These are phyloP conservation scores for Leishmania guyanensis DNA, from an alignment of 208 protist species.

Conservation along the genomic window DNA sequence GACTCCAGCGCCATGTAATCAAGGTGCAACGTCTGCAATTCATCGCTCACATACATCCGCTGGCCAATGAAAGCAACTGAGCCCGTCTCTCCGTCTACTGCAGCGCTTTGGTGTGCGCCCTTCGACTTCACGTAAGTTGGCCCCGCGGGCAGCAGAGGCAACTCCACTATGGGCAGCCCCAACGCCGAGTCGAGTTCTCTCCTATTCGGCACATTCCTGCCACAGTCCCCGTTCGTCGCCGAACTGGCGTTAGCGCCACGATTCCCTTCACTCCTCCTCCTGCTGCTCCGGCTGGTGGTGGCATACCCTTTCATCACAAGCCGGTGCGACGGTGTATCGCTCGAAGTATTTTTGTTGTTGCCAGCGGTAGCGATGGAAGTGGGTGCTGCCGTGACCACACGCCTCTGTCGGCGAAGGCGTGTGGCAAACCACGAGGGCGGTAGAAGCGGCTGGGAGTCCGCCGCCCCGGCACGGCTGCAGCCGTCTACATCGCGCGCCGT, in stretches of 20 bases:
- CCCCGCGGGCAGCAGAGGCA: neutral
- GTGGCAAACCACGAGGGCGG: conserved; percentile 8
- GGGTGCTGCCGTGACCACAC: neutral
- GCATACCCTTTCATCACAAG: neutral
- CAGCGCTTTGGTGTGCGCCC: neutral
- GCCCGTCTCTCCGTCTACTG: neutral
- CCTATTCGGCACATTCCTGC: neutral
- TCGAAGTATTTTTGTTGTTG: neutral
- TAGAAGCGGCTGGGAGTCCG: conserved; percentile 1
- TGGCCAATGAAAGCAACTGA: neutral
- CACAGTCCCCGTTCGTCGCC: neutral
- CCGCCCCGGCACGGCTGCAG: neutral
- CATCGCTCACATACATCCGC: conserved; percentile 22
- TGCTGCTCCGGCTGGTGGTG: too few relatives aligned
- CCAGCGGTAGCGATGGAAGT: neutral
- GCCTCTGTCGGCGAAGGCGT: neutral
- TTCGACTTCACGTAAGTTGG: neutral
- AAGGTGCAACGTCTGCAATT: conserved; percentile 28
- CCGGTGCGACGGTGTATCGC: neutral
- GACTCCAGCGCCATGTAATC: conserved; percentile 19
- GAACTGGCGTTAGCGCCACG: neutral
- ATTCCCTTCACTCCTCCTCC: neutral
- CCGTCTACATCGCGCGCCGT: neutral
- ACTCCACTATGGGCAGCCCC: neutral
- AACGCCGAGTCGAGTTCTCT: neutral